These are phyloP conservation scores for Allomyces macrogynus DNA, from an alignment of 192 early-diverging fungal species.

Conservation along the genomic window DNA sequence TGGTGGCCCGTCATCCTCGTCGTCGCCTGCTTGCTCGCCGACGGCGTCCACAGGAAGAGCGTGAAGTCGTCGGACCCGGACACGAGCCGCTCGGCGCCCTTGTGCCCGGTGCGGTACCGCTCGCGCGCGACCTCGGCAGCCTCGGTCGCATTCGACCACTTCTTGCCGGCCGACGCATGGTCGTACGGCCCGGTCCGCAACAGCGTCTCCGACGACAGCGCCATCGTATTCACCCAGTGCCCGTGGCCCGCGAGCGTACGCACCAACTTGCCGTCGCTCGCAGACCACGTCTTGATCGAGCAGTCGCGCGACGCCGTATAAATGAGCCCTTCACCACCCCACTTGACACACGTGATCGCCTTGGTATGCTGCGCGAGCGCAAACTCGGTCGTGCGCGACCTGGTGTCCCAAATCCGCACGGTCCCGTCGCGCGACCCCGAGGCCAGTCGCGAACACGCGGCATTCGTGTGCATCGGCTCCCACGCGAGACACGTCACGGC, in stretches of 20 bases:
- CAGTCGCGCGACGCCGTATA: constrained; percentile 88
- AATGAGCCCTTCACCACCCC: constrained; percentile 86
- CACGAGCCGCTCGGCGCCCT: constrained; percentile 56
- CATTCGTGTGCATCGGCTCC: constrained; percentile 82
- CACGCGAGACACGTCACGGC: constrained; percentile 78
- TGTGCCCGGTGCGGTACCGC: constrained; percentile 53
- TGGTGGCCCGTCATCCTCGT: constrained; percentile 76
- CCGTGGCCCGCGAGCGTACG: constrained; percentile 77
- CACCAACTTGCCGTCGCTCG: constrained; percentile 55
- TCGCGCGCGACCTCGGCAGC: constrained; percentile 26
- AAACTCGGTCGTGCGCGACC: constrained; percentile 46
- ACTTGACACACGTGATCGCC: constrained; percentile 81
- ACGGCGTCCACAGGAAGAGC: constrained; percentile 87
- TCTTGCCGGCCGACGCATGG: constrained; percentile 27
- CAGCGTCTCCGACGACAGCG: constrained; percentile 75
- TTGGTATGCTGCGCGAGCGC: constrained; percentile 77
- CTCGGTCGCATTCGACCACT: constrained; percentile 13
- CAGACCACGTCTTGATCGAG: constrained; percentile 87
- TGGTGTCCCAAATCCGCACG: constrained; percentile 80
- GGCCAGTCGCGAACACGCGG: constrained; percentile 57
- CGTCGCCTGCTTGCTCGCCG: constrained; percentile 53
- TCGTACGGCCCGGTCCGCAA: constrained; percentile 79
- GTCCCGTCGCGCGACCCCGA: constrained; percentile 85
- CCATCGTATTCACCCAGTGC: constrained; percentile 92
- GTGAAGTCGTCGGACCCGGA: constrained; percentile 96